Evolutionary conservation across 225 moss, liverwort and hornwort species (phyloP).

Genomic region (Physcomitrellopsis africana): DNA sequence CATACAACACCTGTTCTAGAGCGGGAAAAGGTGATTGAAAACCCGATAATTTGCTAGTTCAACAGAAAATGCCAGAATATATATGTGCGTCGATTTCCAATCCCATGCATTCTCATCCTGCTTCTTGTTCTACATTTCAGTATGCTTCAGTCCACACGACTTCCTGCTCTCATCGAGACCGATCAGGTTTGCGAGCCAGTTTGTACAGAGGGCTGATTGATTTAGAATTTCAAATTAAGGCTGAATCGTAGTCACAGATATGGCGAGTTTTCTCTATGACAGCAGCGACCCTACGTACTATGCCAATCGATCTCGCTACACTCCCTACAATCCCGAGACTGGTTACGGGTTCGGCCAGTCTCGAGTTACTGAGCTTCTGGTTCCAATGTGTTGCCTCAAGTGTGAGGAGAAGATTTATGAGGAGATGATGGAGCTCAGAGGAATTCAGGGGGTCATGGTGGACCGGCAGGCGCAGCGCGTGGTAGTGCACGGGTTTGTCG

Average conservation of each 20-base stretch:
- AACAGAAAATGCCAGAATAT: no score
- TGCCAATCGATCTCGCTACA: constrained; percentile 3
- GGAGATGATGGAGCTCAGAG: constrained; percentile 53
- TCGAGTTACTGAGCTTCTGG: constrained; percentile 43
- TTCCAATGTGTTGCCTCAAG: constrained; percentile 58
- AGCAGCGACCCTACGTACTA: background rate
- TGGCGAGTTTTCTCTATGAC: constrained; percentile 22
- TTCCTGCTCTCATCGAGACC: background rate
- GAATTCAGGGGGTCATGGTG: constrained; percentile 46
- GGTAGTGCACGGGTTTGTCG: constrained; percentile 49
- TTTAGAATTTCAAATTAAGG: background rate
- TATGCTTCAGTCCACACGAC: background rate
- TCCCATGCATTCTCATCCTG: background rate
- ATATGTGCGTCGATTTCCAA: constrained; percentile 10
- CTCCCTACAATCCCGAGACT: background rate
- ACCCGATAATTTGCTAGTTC: no score
- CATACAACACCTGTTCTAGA: background rate
- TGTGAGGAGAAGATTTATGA: constrained; percentile 59
- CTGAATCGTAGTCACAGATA: background rate
- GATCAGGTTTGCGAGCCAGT: background rate
- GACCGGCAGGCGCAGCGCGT: constrained; percentile 43
- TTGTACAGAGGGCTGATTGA: background rate
- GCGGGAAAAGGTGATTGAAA: constrained; percentile 10
- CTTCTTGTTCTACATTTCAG: background rate
- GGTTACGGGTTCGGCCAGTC: constrained; percentile 24